A percentile compares a stretch with the other conserved stretches of the same genome.
Conservation (phyloP, 768 basidiomycete species). For the Sporobolomyces pararoseus region DNA sequence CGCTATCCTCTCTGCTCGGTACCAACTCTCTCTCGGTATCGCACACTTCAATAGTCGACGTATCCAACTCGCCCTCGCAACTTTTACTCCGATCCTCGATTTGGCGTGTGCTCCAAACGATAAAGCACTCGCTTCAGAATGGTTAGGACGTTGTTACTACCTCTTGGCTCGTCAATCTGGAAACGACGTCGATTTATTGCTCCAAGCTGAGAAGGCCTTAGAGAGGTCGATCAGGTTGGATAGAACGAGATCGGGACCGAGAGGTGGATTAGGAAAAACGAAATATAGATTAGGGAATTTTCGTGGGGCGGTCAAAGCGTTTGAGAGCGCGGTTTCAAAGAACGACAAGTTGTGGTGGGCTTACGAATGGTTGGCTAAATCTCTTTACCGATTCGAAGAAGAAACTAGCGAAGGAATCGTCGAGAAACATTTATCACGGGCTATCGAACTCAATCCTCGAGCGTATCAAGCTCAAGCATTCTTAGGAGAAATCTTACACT, state of each 20-base stretch:
- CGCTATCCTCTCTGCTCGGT: conserved; percentile 1
- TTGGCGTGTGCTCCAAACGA: conserved; percentile 3
- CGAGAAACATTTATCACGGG: conserved; percentile 26
- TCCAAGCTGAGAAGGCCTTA: background rate
- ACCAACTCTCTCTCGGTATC: conserved; percentile 6
- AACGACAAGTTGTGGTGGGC: conserved; percentile 19
- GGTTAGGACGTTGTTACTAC: conserved; percentile 22
- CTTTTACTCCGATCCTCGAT: background rate
- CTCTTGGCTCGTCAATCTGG: conserved; percentile 16
- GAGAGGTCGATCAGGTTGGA: conserved; percentile 27
- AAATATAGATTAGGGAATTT: conserved; percentile 17
- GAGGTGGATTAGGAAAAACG: conserved; percentile 17
- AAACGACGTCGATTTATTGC: background rate
- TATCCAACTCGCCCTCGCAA: background rate
- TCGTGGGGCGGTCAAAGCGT: conserved; percentile 2
- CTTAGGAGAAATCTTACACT: conserved; percentile 34
- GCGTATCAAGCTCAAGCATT: conserved; percentile 17
- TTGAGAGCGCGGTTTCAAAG: conserved; percentile 15
- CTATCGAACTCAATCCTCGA: conserved; percentile 11
- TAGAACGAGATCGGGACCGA: background rate
- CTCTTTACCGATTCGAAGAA: background rate
- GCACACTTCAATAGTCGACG: background rate
- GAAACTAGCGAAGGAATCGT: background rate
- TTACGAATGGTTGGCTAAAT: conserved; percentile 37
- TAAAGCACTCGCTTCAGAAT: conserved; percentile 24